A percentile compares a stretch with the other conserved stretches of the same genome.
phyloP scores from a whole-genome alignment of 345 rosid species.

The Boechera divaricarpa region DNA sequence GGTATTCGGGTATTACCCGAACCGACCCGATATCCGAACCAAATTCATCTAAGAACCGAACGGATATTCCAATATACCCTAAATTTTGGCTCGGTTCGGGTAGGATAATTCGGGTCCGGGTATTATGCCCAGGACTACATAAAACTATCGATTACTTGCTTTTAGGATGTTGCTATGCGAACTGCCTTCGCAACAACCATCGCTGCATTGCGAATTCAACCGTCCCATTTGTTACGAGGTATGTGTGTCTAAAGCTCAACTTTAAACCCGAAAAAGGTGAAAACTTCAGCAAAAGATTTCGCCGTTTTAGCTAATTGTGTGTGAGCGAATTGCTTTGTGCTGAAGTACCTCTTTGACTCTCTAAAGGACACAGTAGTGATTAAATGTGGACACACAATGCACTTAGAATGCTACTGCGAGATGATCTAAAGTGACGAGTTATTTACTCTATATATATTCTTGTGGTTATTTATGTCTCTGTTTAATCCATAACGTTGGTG shows the following conservation, averaged over 20 bases:
- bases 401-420: conserved; percentile 55
- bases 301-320: neutral
- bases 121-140: no score
- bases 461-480: no score
- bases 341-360: conserved; percentile 87
- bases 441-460: no score
- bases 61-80: no score
- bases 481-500: no score
- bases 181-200: conserved; percentile 68
- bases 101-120: no score
- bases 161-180: no score
- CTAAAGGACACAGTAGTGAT: conserved; percentile 83
- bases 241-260: conserved; percentile 10
- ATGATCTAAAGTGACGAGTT: neutral
- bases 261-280: neutral
- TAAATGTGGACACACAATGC: conserved; percentile 99
- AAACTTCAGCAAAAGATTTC: neutral
- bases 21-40: no score
- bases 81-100: no score
- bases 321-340: conserved; percentile 9
- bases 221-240: conserved; percentile 98
- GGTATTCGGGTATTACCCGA: no score
- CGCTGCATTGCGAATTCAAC: conserved; percentile 68
- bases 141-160: no score
- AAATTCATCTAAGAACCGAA: no score